phyloP scores from a whole-genome alignment of 1,139 yeast genomes.

The Taiozyma sp. region DNA sequence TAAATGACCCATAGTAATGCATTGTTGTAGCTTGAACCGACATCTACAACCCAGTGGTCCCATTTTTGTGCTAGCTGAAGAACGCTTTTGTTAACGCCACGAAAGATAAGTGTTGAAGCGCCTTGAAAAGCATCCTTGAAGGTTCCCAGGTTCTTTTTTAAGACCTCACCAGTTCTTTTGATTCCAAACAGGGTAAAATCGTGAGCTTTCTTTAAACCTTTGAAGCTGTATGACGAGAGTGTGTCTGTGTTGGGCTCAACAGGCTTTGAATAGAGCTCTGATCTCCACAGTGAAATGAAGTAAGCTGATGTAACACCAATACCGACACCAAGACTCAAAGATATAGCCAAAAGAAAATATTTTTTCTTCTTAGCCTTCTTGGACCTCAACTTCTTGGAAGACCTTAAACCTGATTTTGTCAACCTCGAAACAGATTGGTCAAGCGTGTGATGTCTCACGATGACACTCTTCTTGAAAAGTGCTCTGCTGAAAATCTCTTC shows the following conservation, averaged over 20 bases:
- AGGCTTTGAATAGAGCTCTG: neutral
- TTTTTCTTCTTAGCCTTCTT: slow-evolving; percentile 6
- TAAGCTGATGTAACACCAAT: slow-evolving; percentile 21
- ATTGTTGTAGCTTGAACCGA: slow-evolving; percentile 2
- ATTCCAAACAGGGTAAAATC: neutral
- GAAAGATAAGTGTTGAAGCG: slow-evolving; percentile 8
- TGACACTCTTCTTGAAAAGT: neutral
- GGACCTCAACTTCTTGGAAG: slow-evolving; percentile 13
- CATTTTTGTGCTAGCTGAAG: slow-evolving; percentile 2
- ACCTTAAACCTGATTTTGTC: slow-evolving; percentile 1
- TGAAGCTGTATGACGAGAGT: neutral
- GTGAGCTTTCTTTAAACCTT: neutral
- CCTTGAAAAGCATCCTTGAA: slow-evolving; percentile 3
- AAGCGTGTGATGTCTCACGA: neutral
- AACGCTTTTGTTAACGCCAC: slow-evolving; percentile 3
- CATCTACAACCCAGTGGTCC: slow-evolving; percentile 4
- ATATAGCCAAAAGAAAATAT: slow-evolving; percentile 5
- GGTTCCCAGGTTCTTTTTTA: slow-evolving; percentile 1
- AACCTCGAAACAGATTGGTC: neutral
- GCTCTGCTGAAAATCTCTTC: neutral
- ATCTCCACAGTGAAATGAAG: slow-evolving; percentile 5
- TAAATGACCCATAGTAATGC: slow-evolving; percentile 6
- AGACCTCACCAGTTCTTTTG: neutral
- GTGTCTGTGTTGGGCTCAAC: neutral
- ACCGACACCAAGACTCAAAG: slow-evolving; percentile 19